Percentiles rank a stretch among this genome's conserved stretches.
These are phyloP conservation scores for Cenchrus purpureus DNA, from an alignment of 176 grass and related monocot species.

Conservation along the genomic window DNA sequence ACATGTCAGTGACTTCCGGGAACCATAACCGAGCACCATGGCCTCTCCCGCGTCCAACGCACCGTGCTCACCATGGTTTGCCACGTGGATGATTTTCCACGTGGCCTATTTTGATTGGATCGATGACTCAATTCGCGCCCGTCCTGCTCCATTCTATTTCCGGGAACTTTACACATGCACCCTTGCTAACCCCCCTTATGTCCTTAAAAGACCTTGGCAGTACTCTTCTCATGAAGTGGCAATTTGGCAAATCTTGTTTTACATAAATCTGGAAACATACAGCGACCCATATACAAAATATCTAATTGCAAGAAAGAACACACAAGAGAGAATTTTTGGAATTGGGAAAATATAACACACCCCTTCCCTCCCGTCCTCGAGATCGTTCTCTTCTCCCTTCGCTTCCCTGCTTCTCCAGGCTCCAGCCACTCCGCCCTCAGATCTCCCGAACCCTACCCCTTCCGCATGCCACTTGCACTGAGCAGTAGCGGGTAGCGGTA, in stretches of 20 bases:
- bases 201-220: neutral
- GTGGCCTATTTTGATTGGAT: conserved; percentile 58
- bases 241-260: too few species aligned
- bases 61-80: conserved; percentile 44
- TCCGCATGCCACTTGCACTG: conserved; percentile 43
- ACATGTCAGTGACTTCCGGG: neutral
- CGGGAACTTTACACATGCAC: neutral
- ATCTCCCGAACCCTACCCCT: conserved; percentile 57
- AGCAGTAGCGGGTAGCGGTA: conserved; percentile 11
- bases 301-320: neutral
- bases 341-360: conserved; percentile 42
- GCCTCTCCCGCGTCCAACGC: conserved; percentile 57
- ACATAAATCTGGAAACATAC: neutral
- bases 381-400: conserved; percentile 44
- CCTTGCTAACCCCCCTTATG: neutral
- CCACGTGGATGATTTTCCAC: conserved; percentile 56
- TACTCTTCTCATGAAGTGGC: neutral
- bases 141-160: neutral
- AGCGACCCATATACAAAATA: neutral
- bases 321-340: neutral
- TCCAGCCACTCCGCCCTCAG: conserved; percentile 37
- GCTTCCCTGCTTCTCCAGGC: conserved; percentile 36
- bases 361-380: conserved; percentile 37
- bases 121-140: conserved; percentile 6
- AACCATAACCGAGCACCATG: neutral